phyloP scores from a whole-genome alignment of 352 stramenopile species.

The Globisporangium acanthophoron region DNA sequence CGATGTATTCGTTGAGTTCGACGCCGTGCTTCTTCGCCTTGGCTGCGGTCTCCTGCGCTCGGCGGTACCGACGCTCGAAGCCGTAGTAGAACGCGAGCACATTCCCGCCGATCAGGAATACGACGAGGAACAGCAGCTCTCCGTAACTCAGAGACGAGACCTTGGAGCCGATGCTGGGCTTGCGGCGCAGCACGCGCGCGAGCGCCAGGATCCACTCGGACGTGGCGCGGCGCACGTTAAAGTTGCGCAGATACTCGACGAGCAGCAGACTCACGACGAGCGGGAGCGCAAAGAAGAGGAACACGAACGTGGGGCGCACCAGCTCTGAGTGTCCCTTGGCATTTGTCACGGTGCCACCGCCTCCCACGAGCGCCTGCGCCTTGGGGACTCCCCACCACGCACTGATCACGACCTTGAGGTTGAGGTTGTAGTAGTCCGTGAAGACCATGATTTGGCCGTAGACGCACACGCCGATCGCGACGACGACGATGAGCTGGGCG shows the following conservation, averaged over 20 bases:
- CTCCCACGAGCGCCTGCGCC: too few species aligned
- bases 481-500: conserved; percentile 6
- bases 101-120: conserved; percentile 23
- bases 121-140: conserved; percentile 32
- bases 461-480: conserved; percentile 5
- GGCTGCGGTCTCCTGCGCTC: background rate
- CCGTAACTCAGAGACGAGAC: conserved; percentile 30
- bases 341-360: too few species aligned
- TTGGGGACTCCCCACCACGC: conserved; percentile 14
- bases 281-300: conserved; percentile 34
- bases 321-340: conserved; percentile 22
- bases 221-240: conserved; percentile 30
- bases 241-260: conserved; percentile 29
- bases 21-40: background rate
- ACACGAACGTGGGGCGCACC: conserved; percentile 46
- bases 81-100: conserved; percentile 20
- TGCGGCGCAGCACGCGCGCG: conserved; percentile 34
- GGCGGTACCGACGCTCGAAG: conserved; percentile 6
- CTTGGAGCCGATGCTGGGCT: conserved; percentile 20
- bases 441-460: conserved; percentile 12
- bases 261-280: conserved; percentile 31
- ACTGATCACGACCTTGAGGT: conserved; percentile 10
- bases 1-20: conserved; percentile 6
- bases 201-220: conserved; percentile 24
- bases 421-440: conserved; percentile 10